A percentile compares a stretch with the other conserved stretches of the same genome.
phyloP scores from a whole-genome alignment of 495 filamentous ascomycete species.

The Physcia stellaris region DNA sequence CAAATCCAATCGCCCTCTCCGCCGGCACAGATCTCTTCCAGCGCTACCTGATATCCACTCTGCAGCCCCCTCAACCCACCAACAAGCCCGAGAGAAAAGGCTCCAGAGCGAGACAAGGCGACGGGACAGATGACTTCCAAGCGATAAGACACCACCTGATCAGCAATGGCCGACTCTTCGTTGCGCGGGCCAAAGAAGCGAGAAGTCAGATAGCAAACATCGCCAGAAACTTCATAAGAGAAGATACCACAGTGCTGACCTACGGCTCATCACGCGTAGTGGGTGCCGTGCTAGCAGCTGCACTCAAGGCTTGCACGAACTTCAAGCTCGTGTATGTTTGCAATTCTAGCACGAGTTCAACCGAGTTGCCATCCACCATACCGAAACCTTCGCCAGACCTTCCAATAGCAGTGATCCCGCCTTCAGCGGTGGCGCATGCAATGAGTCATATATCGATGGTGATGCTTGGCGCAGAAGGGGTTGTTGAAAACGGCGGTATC shows the following conservation, averaged over 20 bases:
- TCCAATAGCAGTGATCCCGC: conserved; percentile 70
- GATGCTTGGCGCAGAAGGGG: conserved; percentile 86
- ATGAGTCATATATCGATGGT: conserved; percentile 69
- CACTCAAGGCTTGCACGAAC: conserved; percentile 53
- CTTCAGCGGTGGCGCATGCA: conserved; percentile 71
- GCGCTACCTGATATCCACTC: conserved; percentile 68
- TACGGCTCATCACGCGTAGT: conserved; percentile 81
- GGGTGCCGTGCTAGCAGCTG: conserved; percentile 56
- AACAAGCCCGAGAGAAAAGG: not conserved
- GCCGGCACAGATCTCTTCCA: conserved; percentile 95
- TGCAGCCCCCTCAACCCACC: conserved; percentile 31
- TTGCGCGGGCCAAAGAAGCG: conserved; percentile 71
- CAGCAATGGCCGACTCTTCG: conserved; percentile 72
- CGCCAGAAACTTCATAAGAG: conserved; percentile 61
- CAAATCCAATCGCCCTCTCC: conserved; percentile 78
- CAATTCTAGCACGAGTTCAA: conserved; percentile 2
- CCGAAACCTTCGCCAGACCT: conserved; percentile 36
- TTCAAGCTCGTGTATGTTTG: conserved; percentile 82
- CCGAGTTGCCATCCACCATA: conserved; percentile 3
- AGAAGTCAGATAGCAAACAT: conserved; percentile 68
- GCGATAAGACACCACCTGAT: conserved; percentile 70
- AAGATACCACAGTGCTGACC: conserved; percentile 68
- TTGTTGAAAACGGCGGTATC: conserved; percentile 87
- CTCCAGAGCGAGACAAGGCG: conserved; percentile 14
- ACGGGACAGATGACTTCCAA: conserved; percentile 57